Conservation (phyloP, 2,329 filamentous ascomycete species). For the Penicillium janthinellum region DNA sequence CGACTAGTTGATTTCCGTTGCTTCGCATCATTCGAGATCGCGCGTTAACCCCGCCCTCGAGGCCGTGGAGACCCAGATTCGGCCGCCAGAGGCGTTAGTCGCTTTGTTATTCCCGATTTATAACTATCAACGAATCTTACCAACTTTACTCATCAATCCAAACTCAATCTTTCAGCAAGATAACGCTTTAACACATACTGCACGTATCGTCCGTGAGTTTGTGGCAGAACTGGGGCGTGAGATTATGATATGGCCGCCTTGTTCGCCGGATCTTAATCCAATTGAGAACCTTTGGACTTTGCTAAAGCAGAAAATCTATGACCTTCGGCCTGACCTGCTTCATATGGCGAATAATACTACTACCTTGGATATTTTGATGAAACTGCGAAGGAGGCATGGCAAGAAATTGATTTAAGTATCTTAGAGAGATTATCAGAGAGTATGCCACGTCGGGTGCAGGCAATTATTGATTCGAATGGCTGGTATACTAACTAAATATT, state of each 20-base stretch:
- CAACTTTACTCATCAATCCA: constrained; percentile 6
- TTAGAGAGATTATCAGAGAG: constrained; percentile 3
- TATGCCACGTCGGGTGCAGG: constrained; percentile 19
- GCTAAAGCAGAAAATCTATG: constrained; percentile 19
- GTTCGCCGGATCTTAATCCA: not conserved
- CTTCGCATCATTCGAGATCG: too few relatives aligned
- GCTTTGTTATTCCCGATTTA: not conserved
- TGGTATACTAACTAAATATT: constrained; percentile 18
- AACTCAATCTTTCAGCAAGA: constrained; percentile 21
- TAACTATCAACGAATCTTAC: constrained; percentile 9
- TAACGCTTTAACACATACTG: constrained; percentile 1
- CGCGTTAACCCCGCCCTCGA: too few relatives aligned
- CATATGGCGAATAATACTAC: constrained; percentile 10
- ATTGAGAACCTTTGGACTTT: constrained; percentile 18
- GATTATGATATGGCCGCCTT: not conserved
- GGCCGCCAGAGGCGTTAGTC: not conserved
- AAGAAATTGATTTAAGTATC: not conserved
- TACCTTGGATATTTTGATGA: not conserved
- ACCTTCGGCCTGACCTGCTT: constrained; percentile 14
- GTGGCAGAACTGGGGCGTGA: not conserved
- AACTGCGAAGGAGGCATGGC: not conserved
- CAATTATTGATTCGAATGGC: constrained; percentile 15
- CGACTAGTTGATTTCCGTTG: too few relatives aligned
- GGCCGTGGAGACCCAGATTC: too few relatives aligned
- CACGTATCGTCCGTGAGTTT: too few relatives aligned